phyloP scores from a whole-genome alignment of 768 basidiomycete genomes.

The Nidularia sp. region DNA sequence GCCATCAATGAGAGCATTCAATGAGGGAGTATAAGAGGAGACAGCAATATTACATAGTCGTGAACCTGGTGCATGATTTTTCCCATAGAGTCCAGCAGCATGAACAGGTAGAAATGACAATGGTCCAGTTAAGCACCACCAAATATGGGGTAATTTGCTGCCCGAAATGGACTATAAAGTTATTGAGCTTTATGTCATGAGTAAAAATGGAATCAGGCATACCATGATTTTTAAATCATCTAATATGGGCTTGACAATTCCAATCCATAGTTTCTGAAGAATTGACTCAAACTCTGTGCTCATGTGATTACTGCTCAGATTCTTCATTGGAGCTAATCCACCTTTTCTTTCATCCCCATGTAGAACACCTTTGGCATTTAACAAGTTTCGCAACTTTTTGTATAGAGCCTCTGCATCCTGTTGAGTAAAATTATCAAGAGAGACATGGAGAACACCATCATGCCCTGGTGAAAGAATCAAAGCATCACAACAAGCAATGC shows the following conservation, averaged over 20 bases:
- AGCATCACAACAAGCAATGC: constrained; percentile 13
- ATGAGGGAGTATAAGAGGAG: constrained; percentile 18
- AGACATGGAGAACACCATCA: too few species aligned
- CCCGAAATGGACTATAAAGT: not conserved
- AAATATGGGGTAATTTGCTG: constrained; percentile 2
- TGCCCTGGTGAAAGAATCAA: constrained; percentile 11
- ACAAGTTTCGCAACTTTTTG: too few species aligned
- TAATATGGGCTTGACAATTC: constrained; percentile 15
- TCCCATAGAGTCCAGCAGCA: constrained; percentile 12
- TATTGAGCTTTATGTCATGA: not conserved
- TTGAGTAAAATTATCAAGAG: too few species aligned
- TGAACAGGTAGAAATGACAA: constrained; percentile 16
- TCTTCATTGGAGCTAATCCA: too few species aligned
- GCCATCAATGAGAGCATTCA: constrained; percentile 7
- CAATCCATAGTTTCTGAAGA: constrained; percentile 8
- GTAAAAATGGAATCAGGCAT: constrained; percentile 1
- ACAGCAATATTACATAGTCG: constrained; percentile 7
- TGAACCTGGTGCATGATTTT: constrained; percentile 1
- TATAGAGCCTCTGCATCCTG: too few species aligned
- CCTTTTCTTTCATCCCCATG: too few species aligned
- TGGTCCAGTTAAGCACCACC: constrained; percentile 14
- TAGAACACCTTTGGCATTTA: too few species aligned
- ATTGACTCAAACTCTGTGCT: too few species aligned
- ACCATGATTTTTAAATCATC: constrained; percentile 6
- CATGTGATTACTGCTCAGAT: too few species aligned